Evolutionary conservation across 495 filamentous ascomycete genomes (phyloP).

Genomic region (Lepidopterella palustris): DNA sequence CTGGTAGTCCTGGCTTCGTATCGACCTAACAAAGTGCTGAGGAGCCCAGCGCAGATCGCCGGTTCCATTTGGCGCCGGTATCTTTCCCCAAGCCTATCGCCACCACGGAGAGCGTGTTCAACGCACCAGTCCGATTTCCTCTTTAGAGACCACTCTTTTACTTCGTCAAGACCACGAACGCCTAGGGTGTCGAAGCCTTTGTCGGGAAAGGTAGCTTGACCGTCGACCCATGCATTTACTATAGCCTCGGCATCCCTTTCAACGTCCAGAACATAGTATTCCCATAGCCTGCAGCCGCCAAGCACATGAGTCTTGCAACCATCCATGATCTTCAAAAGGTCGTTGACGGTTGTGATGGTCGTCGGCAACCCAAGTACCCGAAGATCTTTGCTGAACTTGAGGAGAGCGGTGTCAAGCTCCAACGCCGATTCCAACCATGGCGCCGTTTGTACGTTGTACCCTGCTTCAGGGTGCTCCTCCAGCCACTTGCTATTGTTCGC

Average conservation of each 20-base stretch:
- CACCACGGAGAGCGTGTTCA: conserved; percentile 57
- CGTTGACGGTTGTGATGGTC: conserved; percentile 59
- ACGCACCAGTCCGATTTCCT: conserved; percentile 57
- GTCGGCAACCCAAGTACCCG: conserved; percentile 63
- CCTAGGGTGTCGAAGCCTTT: conserved; percentile 40
- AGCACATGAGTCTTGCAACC: conserved; percentile 75
- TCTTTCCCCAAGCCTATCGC: conserved; percentile 68
- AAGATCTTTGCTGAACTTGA: conserved; percentile 69
- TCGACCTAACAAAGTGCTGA: conserved; percentile 63
- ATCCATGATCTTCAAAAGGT: conserved; percentile 79
- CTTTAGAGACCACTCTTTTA: conserved; percentile 49
- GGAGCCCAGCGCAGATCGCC: conserved; percentile 58
- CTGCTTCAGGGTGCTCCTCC: conserved; percentile 87
- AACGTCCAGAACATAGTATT: conserved; percentile 83
- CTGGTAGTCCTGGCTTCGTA: conserved; percentile 43
- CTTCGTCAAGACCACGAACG: conserved; percentile 49
- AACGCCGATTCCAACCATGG: conserved; percentile 88
- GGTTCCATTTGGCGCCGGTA: conserved; percentile 65
- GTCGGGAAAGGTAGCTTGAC: conserved; percentile 44
- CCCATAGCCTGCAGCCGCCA: conserved; percentile 72
- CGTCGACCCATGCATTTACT: conserved; percentile 62
- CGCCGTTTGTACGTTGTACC: conserved; percentile 89
- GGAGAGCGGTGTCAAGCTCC: conserved; percentile 74
- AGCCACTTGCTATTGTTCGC: conserved; percentile 94
- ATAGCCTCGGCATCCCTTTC: conserved; percentile 62